Percentiles rank a stretch among this genome's conserved stretches.
Evolutionary conservation across 176 grass and related monocot species (phyloP).

Genomic region (Cenchrus purpureus): DNA sequence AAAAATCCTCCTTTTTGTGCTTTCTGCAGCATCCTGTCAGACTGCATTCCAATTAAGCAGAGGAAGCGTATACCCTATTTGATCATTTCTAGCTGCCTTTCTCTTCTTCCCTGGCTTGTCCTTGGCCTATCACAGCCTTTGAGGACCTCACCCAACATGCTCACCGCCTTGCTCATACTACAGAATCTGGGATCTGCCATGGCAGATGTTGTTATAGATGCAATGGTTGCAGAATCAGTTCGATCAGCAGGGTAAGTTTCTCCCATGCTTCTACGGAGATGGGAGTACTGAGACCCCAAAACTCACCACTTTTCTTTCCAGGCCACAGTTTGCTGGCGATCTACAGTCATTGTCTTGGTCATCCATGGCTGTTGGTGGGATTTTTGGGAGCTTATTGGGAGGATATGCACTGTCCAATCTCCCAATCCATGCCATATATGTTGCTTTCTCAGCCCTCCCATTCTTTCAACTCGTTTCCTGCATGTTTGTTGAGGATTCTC

Average conservation of each 20-base stretch:
- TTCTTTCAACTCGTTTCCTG: constrained; percentile 74
- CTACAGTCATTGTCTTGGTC: constrained; percentile 84
- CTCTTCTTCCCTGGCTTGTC: constrained; percentile 67
- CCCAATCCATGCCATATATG: constrained; percentile 61
- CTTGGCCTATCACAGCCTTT: constrained; percentile 58
- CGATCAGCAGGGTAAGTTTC: constrained; percentile 54
- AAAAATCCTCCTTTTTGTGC: no score
- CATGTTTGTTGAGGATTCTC: constrained; percentile 60
- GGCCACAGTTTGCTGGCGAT: constrained; percentile 77
- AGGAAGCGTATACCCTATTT: constrained; percentile 72
- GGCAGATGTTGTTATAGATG: constrained; percentile 87
- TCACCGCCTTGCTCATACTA: constrained; percentile 59
- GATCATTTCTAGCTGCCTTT: constrained; percentile 68
- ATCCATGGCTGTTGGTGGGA: constrained; percentile 76
- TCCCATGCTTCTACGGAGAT: neutral
- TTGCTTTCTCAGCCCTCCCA: constrained; percentile 66
- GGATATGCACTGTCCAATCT: constrained; percentile 81
- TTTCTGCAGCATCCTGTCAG: constrained; percentile 69
- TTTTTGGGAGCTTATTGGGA: constrained; percentile 75
- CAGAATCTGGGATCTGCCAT: constrained; percentile 82
- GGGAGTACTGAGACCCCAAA: constrained; percentile 13
- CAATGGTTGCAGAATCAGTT: constrained; percentile 86
- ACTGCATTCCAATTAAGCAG: constrained; percentile 72
- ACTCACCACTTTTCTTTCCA: constrained; percentile 43
- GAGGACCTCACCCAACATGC: constrained; percentile 59